These are phyloP conservation scores for Suhomyces maxii DNA, from an alignment of 1,139 yeast species.

Conservation along the genomic window DNA sequence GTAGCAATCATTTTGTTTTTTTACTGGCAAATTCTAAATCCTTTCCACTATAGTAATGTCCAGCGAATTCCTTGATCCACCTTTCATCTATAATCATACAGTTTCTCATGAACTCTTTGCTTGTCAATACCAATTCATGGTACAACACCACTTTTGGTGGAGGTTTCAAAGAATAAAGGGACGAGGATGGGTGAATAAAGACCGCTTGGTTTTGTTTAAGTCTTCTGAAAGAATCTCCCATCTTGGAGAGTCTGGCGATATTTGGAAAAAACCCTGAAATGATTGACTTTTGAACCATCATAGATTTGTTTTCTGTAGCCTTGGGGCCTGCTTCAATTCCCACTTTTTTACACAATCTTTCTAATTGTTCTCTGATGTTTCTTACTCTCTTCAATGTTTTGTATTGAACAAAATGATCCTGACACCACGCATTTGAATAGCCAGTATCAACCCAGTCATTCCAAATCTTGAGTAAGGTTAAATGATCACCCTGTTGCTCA, in stretches of 20 bases:
- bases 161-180: conserved; percentile 58
- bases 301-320: conserved; percentile 17
- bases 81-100: conserved; percentile 71
- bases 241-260: conserved; percentile 64
- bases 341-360: conserved; percentile 57
- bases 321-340: conserved; percentile 30
- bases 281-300: conserved; percentile 63
- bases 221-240: conserved; percentile 71
- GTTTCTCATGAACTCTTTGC: conserved; percentile 86
- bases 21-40: conserved; percentile 16
- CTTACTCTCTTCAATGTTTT: conserved; percentile 69
- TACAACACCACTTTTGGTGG: conserved; percentile 73
- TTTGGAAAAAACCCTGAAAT: conserved; percentile 84
- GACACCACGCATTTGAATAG: conserved; percentile 81
- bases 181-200: conserved; percentile 81
- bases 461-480: conserved; percentile 73
- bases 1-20: background rate
- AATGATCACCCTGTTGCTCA: conserved; percentile 70
- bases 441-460: conserved; percentile 73
- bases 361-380: conserved; percentile 72
- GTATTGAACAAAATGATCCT: conserved; percentile 77
- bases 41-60: conserved; percentile 45
- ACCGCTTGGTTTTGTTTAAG: conserved; percentile 66
- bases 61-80: conserved; percentile 66
- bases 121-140: conserved; percentile 82